A percentile compares a stretch with the other conserved stretches of the same genome.
phyloP scores from a whole-genome alignment of 306 rosid genomes.

The Senna siamea region DNA sequence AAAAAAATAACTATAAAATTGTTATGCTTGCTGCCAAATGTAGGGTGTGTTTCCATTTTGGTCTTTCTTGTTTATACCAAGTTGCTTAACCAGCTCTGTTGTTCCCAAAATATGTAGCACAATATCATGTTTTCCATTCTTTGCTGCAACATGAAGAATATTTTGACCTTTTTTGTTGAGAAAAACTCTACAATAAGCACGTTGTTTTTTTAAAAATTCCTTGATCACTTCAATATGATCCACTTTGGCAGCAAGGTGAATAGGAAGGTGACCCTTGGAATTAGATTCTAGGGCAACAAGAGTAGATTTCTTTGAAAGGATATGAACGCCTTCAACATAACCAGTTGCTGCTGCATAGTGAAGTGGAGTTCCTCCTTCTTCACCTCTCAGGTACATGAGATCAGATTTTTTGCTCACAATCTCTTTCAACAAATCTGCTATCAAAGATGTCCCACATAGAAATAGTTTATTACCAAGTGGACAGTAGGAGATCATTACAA shows the following conservation, averaged over 20 bases:
- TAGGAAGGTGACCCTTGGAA: background rate
- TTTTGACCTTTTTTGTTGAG: background rate
- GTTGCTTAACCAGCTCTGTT: background rate
- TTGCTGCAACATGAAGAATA: background rate
- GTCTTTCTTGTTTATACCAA: background rate
- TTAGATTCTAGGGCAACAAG: background rate
- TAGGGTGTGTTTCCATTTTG: background rate
- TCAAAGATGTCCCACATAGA: too few species aligned
- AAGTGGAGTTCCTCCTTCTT: background rate
- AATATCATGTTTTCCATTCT: background rate
- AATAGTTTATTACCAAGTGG: too few species aligned
- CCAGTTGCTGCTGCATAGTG: background rate
- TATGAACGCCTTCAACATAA: background rate
- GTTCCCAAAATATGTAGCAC: background rate
- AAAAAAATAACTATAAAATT: background rate
- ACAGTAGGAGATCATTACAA: too few species aligned
- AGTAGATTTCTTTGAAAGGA: background rate
- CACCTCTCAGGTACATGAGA: background rate
- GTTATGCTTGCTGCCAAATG: constrained; percentile 35
- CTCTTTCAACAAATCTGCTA: too few species aligned
- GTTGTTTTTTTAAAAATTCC: background rate
- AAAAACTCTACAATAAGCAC: background rate
- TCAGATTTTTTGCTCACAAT: too few species aligned
- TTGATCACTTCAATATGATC: background rate
- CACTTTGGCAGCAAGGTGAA: background rate